Evolutionary conservation across 208 protist species (phyloP).

Genomic region (Borovskyia barvae): DNA sequence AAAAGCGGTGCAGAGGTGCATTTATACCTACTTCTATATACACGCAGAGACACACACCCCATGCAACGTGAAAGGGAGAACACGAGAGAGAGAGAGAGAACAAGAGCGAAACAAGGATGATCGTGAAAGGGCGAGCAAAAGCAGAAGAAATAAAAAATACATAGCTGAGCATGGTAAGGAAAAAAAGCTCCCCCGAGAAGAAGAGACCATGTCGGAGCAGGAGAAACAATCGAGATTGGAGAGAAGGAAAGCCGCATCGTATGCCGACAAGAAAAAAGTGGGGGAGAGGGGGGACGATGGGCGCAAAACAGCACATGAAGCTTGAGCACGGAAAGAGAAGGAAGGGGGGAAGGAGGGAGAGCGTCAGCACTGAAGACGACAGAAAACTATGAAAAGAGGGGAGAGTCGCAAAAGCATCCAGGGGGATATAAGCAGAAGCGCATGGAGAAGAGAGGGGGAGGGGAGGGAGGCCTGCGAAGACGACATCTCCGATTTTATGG

Average conservation of each 20-base stretch:
- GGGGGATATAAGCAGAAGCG: too few relatives aligned
- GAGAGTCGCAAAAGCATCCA: neutral
- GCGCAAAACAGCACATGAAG: conserved; percentile 6
- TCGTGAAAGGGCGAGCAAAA: neutral
- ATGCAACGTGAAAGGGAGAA: too few relatives aligned
- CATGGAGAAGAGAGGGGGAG: too few relatives aligned
- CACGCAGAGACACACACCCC: neutral
- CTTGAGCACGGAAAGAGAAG: conserved; percentile 5
- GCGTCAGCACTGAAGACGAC: neutral
- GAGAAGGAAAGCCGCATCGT: too few relatives aligned
- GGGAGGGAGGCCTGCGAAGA: too few relatives aligned
- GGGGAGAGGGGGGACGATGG: neutral
- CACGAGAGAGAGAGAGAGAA: neutral
- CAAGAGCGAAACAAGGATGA: conserved; percentile 17
- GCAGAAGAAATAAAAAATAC: conserved; percentile 6
- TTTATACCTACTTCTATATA: neutral
- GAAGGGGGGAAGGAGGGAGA: neutral
- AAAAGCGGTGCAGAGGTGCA: too few relatives aligned
- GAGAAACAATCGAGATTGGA: too few relatives aligned
- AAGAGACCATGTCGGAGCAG: too few relatives aligned
- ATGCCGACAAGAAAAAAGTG: too few relatives aligned
- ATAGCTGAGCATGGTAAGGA: conserved; percentile 2
- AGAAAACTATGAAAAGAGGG: conserved; percentile 1
- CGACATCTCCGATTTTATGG: too few relatives aligned
- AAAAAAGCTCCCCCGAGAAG: neutral